A percentile compares a stretch with the other conserved stretches of the same genome.
Conservation (phyloP, 2,329 filamentous ascomycete genomes). For the Microsporum canis region DNA sequence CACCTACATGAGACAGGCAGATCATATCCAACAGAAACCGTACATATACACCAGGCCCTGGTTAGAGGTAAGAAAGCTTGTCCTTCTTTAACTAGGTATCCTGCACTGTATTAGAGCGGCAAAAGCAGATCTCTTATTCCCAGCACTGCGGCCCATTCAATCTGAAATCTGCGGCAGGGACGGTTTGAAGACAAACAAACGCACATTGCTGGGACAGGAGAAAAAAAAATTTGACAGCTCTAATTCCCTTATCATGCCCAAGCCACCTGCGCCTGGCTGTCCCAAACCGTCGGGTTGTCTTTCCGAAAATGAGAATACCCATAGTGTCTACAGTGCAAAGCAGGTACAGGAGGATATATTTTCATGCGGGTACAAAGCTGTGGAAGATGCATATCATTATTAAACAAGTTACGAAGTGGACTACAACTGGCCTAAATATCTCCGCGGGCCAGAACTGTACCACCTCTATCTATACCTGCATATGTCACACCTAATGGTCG, state of each 20-base stretch:
- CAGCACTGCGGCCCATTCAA: neutral
- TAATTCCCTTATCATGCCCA: neutral
- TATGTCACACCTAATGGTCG: neutral
- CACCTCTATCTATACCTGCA: neutral
- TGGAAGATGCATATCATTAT: neutral
- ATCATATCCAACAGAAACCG: neutral
- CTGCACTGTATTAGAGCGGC: neutral
- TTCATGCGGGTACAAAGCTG: neutral
- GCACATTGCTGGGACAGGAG: neutral
- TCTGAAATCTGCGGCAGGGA: neutral
- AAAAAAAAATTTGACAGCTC: neutral
- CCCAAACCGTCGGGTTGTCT: neutral
- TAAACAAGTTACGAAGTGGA: neutral
- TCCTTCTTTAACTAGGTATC: neutral
- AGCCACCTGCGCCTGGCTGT: neutral
- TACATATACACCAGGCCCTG: neutral
- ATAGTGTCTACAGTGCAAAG: neutral
- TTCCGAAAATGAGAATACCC: neutral
- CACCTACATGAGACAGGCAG: neutral
- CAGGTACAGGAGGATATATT: neutral
- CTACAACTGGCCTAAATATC: neutral
- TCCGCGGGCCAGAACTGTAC: neutral
- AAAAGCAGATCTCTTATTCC: neutral
- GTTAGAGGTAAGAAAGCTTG: neutral
- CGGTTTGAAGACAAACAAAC: neutral